Evolutionary conservation across 2,329 filamentous ascomycete genomes (phyloP).

Genomic region (Penicillium expansum): DNA sequence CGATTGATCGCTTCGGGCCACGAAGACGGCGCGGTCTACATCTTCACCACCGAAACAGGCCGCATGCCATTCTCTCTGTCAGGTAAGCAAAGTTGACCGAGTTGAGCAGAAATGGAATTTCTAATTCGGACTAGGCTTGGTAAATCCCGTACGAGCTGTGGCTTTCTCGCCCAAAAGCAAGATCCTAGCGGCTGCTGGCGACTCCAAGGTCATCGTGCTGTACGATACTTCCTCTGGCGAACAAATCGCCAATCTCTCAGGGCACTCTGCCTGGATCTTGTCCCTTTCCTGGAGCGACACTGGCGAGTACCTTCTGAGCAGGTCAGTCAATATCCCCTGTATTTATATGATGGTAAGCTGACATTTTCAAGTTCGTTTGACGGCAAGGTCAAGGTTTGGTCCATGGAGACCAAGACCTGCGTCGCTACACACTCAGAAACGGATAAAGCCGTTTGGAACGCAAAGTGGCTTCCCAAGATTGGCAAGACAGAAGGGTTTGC

Average conservation of each 20-base stretch:
- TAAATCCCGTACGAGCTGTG: constrained; percentile 80
- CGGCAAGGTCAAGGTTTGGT: constrained; percentile 96
- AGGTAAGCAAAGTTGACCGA: constrained; percentile 49
- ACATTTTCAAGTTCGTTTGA: constrained; percentile 66
- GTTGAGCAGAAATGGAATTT: not conserved
- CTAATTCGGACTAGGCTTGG: constrained; percentile 60
- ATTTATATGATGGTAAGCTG: constrained; percentile 3
- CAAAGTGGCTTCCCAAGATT: constrained; percentile 77
- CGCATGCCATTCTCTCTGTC: constrained; percentile 81
- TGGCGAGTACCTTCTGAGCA: constrained; percentile 85
- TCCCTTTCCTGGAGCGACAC: constrained; percentile 90
- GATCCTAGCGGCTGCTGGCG: constrained; percentile 83
- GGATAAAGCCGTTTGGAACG: constrained; percentile 78
- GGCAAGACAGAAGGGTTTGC: constrained; percentile 66
- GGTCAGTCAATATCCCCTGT: constrained; percentile 46
- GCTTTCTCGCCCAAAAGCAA: constrained; percentile 84
- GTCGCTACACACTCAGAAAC: constrained; percentile 93
- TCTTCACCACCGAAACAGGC: constrained; percentile 90
- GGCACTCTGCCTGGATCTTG: constrained; percentile 83
- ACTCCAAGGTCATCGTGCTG: constrained; percentile 81
- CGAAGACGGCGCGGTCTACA: constrained; percentile 85
- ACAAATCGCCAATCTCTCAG: constrained; percentile 79
- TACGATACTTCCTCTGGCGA: constrained; percentile 93
- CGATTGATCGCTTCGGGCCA: constrained; percentile 87
- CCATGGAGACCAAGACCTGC: constrained; percentile 75